phyloP scores from a whole-genome alignment of 2,329 filamentous ascomycete species.

The Penicillium vulpinum region DNA sequence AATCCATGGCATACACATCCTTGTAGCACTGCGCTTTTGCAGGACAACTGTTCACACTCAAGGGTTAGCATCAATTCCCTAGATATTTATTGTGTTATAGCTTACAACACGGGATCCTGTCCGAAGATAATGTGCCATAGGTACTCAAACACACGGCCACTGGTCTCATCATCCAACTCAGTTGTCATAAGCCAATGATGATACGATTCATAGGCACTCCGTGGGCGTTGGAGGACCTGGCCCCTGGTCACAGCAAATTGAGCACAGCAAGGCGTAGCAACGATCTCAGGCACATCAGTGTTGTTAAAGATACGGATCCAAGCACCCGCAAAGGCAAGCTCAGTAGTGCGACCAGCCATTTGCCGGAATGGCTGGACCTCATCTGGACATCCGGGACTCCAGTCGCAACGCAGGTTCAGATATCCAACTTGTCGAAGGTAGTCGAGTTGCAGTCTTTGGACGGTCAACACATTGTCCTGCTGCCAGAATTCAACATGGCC shows the following conservation, averaged over 20 bases:
- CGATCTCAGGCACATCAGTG: conserved; percentile 47
- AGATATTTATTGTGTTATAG: not conserved
- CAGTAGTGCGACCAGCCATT: conserved; percentile 19
- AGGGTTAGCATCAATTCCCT: conserved; percentile 5
- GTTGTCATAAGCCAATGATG: conserved; percentile 61
- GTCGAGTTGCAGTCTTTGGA: conserved; percentile 51
- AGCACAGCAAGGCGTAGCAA: conserved; percentile 62
- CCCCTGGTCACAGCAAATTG: conserved; percentile 63
- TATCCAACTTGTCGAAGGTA: conserved; percentile 56
- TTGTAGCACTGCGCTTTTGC: conserved; percentile 26
- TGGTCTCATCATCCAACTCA: conserved; percentile 54
- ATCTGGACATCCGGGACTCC: conserved; percentile 37
- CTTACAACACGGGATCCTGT: conserved; percentile 43
- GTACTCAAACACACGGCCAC: conserved; percentile 63
- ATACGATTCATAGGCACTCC: conserved; percentile 55
- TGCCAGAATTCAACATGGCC: conserved; percentile 55
- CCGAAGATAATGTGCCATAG: conserved; percentile 62
- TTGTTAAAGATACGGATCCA: conserved; percentile 33
- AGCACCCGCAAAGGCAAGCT: conserved; percentile 31
- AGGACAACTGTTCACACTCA: conserved; percentile 24
- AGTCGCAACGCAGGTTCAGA: conserved; percentile 58
- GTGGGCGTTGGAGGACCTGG: conserved; percentile 51
- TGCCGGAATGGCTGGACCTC: conserved; percentile 32
- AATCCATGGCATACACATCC: conserved; percentile 29
- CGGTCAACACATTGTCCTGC: conserved; percentile 53